Percentiles rank a stretch among this genome's conserved stretches.
Conservation (phyloP, 805 yeast species). For the Yamadazyma insecticola region DNA sequence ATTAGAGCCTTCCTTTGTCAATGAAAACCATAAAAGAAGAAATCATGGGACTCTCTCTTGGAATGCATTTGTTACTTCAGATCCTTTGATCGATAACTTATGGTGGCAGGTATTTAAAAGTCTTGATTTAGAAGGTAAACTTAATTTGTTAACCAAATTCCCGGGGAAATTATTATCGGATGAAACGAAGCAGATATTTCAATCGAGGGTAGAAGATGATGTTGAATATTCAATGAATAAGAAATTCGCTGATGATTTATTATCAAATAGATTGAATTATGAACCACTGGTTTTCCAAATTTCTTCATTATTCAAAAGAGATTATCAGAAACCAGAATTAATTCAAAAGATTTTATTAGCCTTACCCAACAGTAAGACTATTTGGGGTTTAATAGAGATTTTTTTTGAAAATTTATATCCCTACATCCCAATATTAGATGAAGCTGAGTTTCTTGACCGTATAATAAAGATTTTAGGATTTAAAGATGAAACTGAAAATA, state of each 20-base stretch:
- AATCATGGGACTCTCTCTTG: no score
- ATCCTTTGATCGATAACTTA: no score
- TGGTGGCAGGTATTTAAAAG: no score
- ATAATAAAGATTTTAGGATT: conserved; percentile 29
- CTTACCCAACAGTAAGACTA: conserved; percentile 50
- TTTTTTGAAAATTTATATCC: conserved; percentile 43
- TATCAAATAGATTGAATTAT: no score
- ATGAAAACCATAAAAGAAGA: not conserved
- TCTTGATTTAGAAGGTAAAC: no score
- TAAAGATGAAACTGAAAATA: conserved; percentile 16
- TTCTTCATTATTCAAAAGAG: no score
- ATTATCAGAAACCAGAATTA: conserved; percentile 29
- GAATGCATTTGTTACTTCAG: no score
- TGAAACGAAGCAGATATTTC: not conserved
- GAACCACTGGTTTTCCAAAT: no score
- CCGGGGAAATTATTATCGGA: not conserved
- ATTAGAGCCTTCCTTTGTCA: not conserved
- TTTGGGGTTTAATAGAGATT: conserved; percentile 53
- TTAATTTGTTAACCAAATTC: no score
- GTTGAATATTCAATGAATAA: conserved; percentile 19
- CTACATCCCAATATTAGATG: conserved; percentile 43
- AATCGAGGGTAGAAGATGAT: conserved; percentile 4
- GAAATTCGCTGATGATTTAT: conserved; percentile 24
- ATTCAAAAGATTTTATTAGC: conserved; percentile 36
- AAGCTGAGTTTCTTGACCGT: conserved; percentile 24